Evolutionary conservation across 1,284 basidiomycete genomes (phyloP).

Genomic region (Amylostereum chailletii): DNA sequence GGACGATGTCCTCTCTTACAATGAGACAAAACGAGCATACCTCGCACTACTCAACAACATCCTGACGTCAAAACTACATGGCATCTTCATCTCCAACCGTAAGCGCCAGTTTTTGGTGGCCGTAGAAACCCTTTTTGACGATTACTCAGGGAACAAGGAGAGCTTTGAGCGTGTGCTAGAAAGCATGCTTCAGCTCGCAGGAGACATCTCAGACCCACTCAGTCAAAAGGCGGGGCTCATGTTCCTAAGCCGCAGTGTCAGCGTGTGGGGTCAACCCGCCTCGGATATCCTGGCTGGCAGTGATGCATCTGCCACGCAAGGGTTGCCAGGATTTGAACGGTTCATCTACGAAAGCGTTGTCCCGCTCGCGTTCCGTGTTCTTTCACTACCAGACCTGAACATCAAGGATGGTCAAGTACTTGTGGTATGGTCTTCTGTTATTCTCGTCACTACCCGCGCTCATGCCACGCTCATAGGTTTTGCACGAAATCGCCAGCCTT

Average conservation of each 20-base stretch:
- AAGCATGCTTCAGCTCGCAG: conserved; percentile 70
- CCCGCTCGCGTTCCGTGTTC: conserved; percentile 77
- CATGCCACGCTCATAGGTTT: conserved; percentile 44
- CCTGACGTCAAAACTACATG: conserved; percentile 74
- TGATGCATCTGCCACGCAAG: conserved; percentile 24
- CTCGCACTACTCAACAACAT: conserved; percentile 79
- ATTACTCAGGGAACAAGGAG: conserved; percentile 55
- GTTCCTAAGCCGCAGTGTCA: conserved; percentile 74
- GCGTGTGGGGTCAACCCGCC: conserved; percentile 68
- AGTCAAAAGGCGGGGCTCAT: conserved; percentile 79
- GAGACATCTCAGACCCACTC: conserved; percentile 63
- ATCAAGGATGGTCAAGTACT: conserved; percentile 82
- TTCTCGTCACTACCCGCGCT: background rate
- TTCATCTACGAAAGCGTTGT: conserved; percentile 90
- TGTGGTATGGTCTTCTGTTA: conserved; percentile 43
- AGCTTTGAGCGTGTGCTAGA: conserved; percentile 67
- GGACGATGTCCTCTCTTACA: conserved; percentile 79
- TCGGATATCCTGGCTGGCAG: conserved; percentile 31
- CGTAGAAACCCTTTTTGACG: background rate
- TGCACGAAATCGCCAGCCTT: conserved; percentile 82
- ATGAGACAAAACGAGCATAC: conserved; percentile 89
- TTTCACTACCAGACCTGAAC: conserved; percentile 77
- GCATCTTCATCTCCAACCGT: conserved; percentile 85
- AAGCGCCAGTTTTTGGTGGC: conserved; percentile 24
- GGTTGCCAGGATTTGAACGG: conserved; percentile 85